A percentile compares a stretch with the other conserved stretches of the same genome.
Conservation (phyloP, 1,139 yeast species). For the Yamadazyma dendronema region DNA sequence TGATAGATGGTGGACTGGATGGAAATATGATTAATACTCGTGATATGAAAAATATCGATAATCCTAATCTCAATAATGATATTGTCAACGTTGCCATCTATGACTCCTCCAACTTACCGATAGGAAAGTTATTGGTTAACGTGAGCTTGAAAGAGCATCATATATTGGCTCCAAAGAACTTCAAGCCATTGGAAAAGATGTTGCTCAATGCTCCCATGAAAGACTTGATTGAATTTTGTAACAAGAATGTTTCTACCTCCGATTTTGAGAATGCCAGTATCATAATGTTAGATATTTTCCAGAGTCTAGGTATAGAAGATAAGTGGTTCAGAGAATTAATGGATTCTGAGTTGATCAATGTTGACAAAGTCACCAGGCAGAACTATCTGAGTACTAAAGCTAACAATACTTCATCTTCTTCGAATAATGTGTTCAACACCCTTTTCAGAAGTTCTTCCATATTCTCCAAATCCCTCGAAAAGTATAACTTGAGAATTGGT, state of each 20-base stretch:
- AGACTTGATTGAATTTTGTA: slow-evolving; percentile 48
- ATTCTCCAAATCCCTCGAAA: slow-evolving; percentile 76
- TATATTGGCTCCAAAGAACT: slow-evolving; percentile 57
- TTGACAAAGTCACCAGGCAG: slow-evolving; percentile 46
- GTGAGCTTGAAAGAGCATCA: slow-evolving; percentile 55
- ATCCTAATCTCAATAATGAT: slow-evolving; percentile 23
- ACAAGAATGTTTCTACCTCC: slow-evolving; percentile 38
- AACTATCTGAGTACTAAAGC: slow-evolving; percentile 27
- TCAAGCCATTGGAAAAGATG: slow-evolving; percentile 61
- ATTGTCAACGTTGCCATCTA: slow-evolving; percentile 44
- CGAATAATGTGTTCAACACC: slow-evolving; percentile 60
- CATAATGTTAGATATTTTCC: slow-evolving; percentile 63
- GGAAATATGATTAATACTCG: slow-evolving; percentile 27
- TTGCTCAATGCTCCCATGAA: slow-evolving; percentile 50
- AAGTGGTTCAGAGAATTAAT: slow-evolving; percentile 70
- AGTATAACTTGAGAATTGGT: slow-evolving; percentile 74
- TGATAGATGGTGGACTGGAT: slow-evolving; percentile 26
- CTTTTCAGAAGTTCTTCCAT: slow-evolving; percentile 84
- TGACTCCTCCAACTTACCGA: slow-evolving; percentile 41
- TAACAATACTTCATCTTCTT: slow-evolving; percentile 14
- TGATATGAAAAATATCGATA: slow-evolving; percentile 14
- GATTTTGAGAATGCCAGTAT: slow-evolving; percentile 55
- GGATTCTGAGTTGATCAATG: slow-evolving; percentile 56
- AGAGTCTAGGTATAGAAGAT: slow-evolving; percentile 59
- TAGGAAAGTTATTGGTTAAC: slow-evolving; percentile 61